Percentiles rank a stretch among this genome's conserved stretches.
Conservation (phyloP, 805 yeast genomes). For the Tetrapisispora fleetii region DNA sequence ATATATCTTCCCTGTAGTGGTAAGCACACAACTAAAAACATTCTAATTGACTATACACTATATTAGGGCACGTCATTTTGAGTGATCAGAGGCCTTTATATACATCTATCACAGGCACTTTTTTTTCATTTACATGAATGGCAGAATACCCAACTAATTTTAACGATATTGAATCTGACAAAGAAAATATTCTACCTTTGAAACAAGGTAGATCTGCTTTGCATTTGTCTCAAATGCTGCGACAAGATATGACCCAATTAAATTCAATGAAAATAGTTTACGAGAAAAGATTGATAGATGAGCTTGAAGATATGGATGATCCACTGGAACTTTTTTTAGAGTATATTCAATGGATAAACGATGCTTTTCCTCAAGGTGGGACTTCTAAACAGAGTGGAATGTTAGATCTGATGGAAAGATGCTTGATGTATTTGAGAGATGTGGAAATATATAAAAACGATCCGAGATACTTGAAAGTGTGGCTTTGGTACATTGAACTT, state of each 20-base stretch:
- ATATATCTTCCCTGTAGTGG: too few relatives aligned
- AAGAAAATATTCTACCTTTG: constrained; percentile 67
- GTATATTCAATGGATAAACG: constrained; percentile 64
- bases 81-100: too few relatives aligned
- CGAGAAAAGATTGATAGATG: constrained; percentile 39
- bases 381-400: constrained; percentile 55
- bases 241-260: constrained; percentile 8
- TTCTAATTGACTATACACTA: too few relatives aligned
- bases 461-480: constrained; percentile 64
- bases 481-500: constrained; percentile 66
- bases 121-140: not conserved
- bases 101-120: not conserved
- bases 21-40: too few relatives aligned
- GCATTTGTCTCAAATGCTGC: constrained; percentile 39
- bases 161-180: constrained; percentile 46
- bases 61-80: too few relatives aligned
- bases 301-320: constrained; percentile 62
- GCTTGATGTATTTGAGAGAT: constrained; percentile 61
- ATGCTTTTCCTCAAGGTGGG: constrained; percentile 53
- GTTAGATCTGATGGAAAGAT: constrained; percentile 49
- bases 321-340: constrained; percentile 71
- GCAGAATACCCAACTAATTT: constrained; percentile 25
- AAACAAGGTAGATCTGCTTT: constrained; percentile 60
- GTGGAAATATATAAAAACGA: constrained; percentile 66
- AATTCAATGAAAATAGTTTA: constrained; percentile 2